phyloP scores from a whole-genome alignment of 495 filamentous ascomycete genomes.

The Acidiella bohemica region DNA sequence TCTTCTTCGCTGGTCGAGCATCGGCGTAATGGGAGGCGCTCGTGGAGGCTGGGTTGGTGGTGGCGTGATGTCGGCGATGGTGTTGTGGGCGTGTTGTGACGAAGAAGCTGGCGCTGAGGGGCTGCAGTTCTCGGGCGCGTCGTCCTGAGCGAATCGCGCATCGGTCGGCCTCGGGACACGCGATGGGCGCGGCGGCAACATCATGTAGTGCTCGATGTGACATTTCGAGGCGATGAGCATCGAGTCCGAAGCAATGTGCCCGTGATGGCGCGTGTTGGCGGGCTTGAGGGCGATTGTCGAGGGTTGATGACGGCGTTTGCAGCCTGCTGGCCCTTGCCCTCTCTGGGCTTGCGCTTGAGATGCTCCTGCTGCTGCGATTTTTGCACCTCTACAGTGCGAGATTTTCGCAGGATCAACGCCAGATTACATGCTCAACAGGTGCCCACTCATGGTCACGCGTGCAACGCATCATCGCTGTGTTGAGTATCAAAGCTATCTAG shows the following conservation, averaged over 20 bases:
- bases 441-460: too few relatives aligned
- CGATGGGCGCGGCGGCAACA: neutral
- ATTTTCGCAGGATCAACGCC: too few relatives aligned
- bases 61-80: neutral
- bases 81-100: neutral
- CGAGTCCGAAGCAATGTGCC: neutral
- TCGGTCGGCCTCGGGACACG: neutral
- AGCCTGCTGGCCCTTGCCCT: too few relatives aligned
- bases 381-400: too few relatives aligned
- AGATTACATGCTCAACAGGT: too few relatives aligned
- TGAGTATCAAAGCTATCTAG: too few relatives aligned
- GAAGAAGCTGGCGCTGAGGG: neutral
- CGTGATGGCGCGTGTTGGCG: neutral
- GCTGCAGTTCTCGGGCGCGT: neutral
- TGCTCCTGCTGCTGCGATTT: too few relatives aligned
- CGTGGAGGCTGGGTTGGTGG: too few relatives aligned
- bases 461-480: too few relatives aligned
- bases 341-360: too few relatives aligned
- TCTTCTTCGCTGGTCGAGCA: constrained; percentile 13
- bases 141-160: too few relatives aligned
- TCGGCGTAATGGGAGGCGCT: too few relatives aligned
- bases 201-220: neutral
- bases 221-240: neutral
- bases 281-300: neutral
- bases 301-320: neutral